Evolutionary conservation across 176 grass and related monocot genomes (phyloP).

Genomic region (Eragrostis nindensis): DNA sequence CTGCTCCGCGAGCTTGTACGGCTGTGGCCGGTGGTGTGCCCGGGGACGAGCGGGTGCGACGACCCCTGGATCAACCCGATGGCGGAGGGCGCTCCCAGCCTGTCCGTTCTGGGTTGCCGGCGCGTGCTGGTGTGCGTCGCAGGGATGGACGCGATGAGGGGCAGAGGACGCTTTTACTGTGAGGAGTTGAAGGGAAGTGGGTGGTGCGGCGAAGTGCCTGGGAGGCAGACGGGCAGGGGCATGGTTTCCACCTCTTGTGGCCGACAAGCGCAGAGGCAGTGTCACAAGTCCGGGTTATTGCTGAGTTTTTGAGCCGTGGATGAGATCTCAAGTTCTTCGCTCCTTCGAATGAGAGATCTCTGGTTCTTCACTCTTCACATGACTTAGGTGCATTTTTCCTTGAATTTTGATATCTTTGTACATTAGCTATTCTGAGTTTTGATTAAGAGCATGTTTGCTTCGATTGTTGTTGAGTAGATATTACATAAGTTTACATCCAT

Average conservation of each 20-base stretch:
- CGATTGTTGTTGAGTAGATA: too few species aligned
- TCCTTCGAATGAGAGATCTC: not conserved
- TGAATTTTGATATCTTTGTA: slow-evolving; percentile 11
- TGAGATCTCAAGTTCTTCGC: slow-evolving; percentile 1
- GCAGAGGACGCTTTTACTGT: slow-evolving; percentile 54
- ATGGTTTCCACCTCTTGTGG: slow-evolving; percentile 55
- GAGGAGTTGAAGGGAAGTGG: slow-evolving; percentile 55
- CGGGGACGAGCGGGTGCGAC: slow-evolving; percentile 49
- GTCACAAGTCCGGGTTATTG: slow-evolving; percentile 35
- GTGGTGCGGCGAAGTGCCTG: slow-evolving; percentile 58
- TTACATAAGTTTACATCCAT: too few species aligned
- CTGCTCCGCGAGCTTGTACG: slow-evolving; percentile 30
- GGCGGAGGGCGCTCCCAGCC: slow-evolving; percentile 46
- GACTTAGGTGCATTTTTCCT: not conserved
- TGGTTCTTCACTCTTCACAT: not conserved
- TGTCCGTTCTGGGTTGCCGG: slow-evolving; percentile 46
- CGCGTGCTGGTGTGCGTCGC: slow-evolving; percentile 57
- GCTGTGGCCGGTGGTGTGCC: slow-evolving; percentile 63
- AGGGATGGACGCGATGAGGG: slow-evolving; percentile 54
- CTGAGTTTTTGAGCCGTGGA: slow-evolving; percentile 43
- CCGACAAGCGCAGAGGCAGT: slow-evolving; percentile 15
- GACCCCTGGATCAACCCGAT: slow-evolving; percentile 84
- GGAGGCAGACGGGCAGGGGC: slow-evolving; percentile 57
- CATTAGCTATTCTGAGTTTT: too few species aligned
- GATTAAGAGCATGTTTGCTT: too few species aligned